Evolutionary conservation across 2,329 filamentous ascomycete genomes (phyloP).

Genomic region (Teratosphaeria nubilosa): DNA sequence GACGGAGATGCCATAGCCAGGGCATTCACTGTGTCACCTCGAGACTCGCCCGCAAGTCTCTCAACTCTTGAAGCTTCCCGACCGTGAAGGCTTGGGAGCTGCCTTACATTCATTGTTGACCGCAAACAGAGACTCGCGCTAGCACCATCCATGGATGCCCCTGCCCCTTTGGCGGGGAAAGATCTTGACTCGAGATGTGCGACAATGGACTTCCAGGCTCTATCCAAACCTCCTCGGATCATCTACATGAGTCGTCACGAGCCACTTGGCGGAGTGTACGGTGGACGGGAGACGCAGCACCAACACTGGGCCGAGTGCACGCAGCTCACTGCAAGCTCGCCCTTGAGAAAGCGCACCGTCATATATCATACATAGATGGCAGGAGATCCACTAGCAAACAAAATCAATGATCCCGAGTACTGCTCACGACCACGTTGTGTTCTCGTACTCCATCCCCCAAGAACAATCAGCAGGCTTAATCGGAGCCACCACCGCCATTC

Average conservation of each 20-base stretch:
- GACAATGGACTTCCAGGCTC: no score
- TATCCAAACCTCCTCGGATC: no score
- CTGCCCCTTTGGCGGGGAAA: background rate
- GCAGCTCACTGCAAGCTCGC: background rate
- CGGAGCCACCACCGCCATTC: background rate
- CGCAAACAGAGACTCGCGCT: background rate
- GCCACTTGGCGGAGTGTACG: background rate
- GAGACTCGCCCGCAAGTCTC: background rate
- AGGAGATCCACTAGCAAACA: background rate
- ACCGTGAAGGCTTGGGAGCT: background rate
- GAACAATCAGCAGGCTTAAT: background rate
- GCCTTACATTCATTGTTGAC: background rate
- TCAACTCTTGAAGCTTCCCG: background rate
- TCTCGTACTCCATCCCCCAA: background rate
- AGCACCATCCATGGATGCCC: background rate
- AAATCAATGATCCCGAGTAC: background rate
- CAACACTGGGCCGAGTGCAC: background rate
- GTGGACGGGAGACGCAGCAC: background rate
- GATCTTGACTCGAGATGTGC: no score
- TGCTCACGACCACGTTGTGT: background rate
- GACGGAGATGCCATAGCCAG: slow-evolving; percentile 14
- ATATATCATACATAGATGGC: background rate
- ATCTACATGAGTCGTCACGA: no score
- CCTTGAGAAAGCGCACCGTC: background rate
- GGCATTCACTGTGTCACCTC: background rate